Evolutionary conservation across 1,284 basidiomycete genomes (phyloP).

Genomic region (Mycosarcoma mackinlayi): DNA sequence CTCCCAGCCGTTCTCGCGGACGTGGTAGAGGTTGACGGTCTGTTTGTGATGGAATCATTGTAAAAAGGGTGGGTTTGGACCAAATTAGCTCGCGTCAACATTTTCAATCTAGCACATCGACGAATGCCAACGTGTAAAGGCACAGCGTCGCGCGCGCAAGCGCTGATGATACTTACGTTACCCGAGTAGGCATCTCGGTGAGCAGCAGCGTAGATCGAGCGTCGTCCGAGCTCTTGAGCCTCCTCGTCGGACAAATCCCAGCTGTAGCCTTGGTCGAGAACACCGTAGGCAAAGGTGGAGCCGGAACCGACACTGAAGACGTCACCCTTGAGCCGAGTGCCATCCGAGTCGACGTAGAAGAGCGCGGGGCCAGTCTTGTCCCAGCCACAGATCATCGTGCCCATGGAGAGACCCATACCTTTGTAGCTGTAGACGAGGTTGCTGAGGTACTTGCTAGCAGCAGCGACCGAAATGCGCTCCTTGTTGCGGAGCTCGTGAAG

Average conservation of each 20-base stretch:
- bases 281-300: slow-evolving; percentile 97
- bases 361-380: slow-evolving; percentile 99
- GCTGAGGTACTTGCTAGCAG: slow-evolving; percentile 95
- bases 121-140: too few relatives aligned
- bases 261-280: slow-evolving; percentile 93
- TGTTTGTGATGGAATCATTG: slow-evolving; percentile 5
- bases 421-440: slow-evolving; percentile 99
- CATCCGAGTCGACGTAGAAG: slow-evolving; percentile 98
- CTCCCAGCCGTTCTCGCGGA: slow-evolving; percentile 85
- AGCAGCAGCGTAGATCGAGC: slow-evolving; percentile 96
- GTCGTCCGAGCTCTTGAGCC: slow-evolving; percentile 90
- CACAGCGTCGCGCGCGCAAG: too few relatives aligned
- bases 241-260: slow-evolving; percentile 95
- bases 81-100: too few relatives aligned
- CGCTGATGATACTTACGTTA: slow-evolving; percentile 50
- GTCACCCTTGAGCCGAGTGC: slow-evolving; percentile 92
- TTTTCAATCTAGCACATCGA: too few relatives aligned
- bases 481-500: slow-evolving; percentile 96
- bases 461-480: slow-evolving; percentile 97
- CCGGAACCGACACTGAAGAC: slow-evolving; percentile 98
- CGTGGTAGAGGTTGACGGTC: slow-evolving; percentile 93
- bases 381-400: slow-evolving; percentile 99
- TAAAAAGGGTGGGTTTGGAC: too few relatives aligned
- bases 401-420: slow-evolving; percentile 99
- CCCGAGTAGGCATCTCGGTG: slow-evolving; percentile 96